A percentile compares a stretch with the other conserved stretches of the same genome.
Conservation (phyloP, 2,329 filamentous ascomycete genomes). For the Cryphonectria naterciae region DNA sequence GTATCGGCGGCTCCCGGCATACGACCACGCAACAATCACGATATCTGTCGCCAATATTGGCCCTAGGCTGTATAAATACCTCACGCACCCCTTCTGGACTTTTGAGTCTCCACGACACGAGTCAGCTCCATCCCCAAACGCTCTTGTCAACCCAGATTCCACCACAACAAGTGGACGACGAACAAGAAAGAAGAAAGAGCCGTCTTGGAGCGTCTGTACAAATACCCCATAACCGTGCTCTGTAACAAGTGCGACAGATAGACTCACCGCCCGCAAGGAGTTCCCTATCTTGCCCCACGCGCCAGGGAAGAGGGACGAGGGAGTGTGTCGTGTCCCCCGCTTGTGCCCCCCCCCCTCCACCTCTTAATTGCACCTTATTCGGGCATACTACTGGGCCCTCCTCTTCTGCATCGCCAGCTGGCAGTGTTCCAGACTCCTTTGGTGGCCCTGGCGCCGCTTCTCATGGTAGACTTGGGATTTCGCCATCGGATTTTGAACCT, state of each 20-base stretch:
- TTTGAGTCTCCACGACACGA: neutral
- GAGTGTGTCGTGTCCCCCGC: neutral
- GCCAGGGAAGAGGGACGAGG: conserved; percentile 10
- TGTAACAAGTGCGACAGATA: conserved; percentile 7
- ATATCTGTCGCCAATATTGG: conserved; percentile 7
- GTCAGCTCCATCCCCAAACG: neutral
- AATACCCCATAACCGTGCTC: neutral
- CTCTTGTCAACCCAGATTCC: neutral
- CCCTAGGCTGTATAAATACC: conserved; percentile 1
- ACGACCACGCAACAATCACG: conserved; percentile 19
- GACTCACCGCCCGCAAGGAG: conserved; percentile 14
- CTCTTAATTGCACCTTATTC: neutral
- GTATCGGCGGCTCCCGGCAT: conserved; percentile 14
- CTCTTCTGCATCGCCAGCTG: conserved; percentile 13
- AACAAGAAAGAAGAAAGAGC: neutral
- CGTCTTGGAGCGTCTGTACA: neutral
- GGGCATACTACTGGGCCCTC: neutral
- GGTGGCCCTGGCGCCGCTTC: conserved; percentile 1
- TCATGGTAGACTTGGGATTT: neutral
- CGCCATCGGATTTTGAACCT: neutral
- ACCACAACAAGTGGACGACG: conserved; percentile 2
- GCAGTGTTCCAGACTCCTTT: neutral
- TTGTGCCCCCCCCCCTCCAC: neutral
- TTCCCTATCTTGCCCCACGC: conserved; percentile 6
- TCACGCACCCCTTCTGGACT: neutral